Conservation (phyloP, 2,329 filamentous ascomycete species). For the Claviceps lovelessii region DNA sequence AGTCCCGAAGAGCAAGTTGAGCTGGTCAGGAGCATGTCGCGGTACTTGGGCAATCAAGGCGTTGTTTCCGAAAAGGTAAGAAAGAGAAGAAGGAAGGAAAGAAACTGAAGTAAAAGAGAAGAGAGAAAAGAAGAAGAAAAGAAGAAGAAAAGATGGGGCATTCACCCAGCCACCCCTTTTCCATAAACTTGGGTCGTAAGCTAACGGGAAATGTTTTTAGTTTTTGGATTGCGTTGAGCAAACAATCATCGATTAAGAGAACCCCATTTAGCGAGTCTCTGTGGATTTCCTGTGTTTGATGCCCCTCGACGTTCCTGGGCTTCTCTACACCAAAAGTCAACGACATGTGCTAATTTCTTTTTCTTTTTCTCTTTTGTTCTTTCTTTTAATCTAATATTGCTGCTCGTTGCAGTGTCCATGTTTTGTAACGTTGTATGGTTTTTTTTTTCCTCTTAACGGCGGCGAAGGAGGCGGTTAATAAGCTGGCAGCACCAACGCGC, state of each 20-base stretch:
- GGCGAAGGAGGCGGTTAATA: too few species aligned
- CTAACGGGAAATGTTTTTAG: conserved; percentile 1
- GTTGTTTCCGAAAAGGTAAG: conserved; percentile 19
- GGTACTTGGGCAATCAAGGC: conserved; percentile 53
- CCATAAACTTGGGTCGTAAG: neutral
- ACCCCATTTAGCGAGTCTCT: neutral
- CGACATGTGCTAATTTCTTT: neutral
- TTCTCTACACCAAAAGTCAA: neutral
- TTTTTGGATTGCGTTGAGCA: conserved; percentile 11
- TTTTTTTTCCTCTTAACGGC: too few species aligned
- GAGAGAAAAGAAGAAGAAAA: too few species aligned
- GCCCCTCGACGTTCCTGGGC: too few species aligned
- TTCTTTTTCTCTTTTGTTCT: neutral
- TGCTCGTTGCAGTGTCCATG: neutral
- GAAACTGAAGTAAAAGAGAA: too few species aligned
- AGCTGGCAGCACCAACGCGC: too few species aligned
- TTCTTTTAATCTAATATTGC: neutral
- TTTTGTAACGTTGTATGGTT: too few species aligned
- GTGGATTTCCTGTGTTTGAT: neutral
- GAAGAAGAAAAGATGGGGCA: neutral
- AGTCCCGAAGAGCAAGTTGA: conserved; percentile 81
- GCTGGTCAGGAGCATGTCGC: conserved; percentile 49
- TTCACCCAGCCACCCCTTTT: too few species aligned
- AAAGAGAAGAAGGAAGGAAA: too few species aligned
- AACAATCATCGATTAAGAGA: conserved; percentile 4